Conservation (phyloP, 73 alveolate genomes). For the Paramecium biaurelia region DNA sequence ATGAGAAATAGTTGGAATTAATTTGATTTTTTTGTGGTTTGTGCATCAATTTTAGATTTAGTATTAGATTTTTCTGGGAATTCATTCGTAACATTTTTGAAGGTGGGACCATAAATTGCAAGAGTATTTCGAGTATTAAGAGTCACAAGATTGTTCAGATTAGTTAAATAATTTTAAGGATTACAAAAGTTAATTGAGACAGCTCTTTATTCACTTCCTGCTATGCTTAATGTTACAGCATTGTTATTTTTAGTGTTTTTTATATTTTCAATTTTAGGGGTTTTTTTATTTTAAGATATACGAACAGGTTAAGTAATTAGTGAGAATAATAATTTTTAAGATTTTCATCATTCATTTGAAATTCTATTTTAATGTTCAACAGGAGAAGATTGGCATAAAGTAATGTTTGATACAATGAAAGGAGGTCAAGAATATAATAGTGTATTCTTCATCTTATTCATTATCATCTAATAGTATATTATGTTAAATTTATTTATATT, state of each 20-base stretch:
- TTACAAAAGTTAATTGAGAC: background rate
- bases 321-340: background rate
- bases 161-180: background rate
- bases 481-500: slow-evolving; percentile 94
- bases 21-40: slow-evolving; percentile 90
- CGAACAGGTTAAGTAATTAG: background rate
- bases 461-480: slow-evolving; percentile 64
- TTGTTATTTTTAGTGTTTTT: slow-evolving; percentile 68
- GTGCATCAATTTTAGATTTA: slow-evolving; percentile 75
- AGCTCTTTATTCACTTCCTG: slow-evolving; percentile 58
- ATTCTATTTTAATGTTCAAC: slow-evolving; percentile 69
- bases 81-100: slow-evolving; percentile 49
- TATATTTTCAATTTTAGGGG: background rate
- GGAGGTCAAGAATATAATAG: background rate
- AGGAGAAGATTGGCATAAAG: slow-evolving; percentile 90
- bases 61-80: slow-evolving; percentile 57
- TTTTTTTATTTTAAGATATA: background rate
- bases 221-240: slow-evolving; percentile 83
- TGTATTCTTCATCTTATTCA: background rate
- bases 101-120: background rate
- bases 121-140: slow-evolving; percentile 23
- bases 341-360: slow-evolving; percentile 54
- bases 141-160: slow-evolving; percentile 59
- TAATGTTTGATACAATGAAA: slow-evolving; percentile 81
- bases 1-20: slow-evolving; percentile 85